Base-by-base conservation (phyloP, 176 grass and related monocot genomes). In the Zoysia japonica region DNA sequence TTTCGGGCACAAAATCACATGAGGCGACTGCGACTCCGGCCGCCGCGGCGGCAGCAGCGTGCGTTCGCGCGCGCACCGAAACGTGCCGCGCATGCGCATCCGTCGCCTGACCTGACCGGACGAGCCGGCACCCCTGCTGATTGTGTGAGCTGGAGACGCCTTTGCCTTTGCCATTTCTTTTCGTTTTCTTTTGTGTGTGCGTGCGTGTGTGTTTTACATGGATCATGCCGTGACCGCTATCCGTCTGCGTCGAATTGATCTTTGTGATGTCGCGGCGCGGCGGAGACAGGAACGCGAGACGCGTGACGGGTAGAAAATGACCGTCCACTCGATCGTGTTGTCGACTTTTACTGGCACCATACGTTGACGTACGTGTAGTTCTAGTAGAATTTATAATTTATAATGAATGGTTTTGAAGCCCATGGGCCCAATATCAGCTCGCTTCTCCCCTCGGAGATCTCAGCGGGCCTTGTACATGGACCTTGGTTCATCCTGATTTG, bases 1-100 rank as follows among this genome's bases (percentile, higher is more conserved):
- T 83, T 39, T 68, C 7, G 12, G 71, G 81, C 28, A 68, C 72
- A 41, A 68, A 49, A 83, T 60, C 63, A 60, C 63, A 75, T 15
- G 80, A 47, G 14, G 50, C 16, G 62, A 83, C 35, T 40, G 6
- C 6, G 72, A 49, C 72, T 4, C 61, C n/a, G 45, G 7, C 0
- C 48, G 13, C 53, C 15, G 15, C 6, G 9, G 52, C n/a, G 16
- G 52, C 6, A 11, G 16, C 17, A 8, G 28, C 28, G 28, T 28
- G 28, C 28, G 28, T 9, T n/a, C 8, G 46, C 3, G 5, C 62
- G 6, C 45, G 28, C 68, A 16, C 46, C 61, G 41, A 75, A 83
- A 68, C 62, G 81, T 75, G 81, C 81, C 64, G 42, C 81, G 28
- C 72, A 50, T 75, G 67, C 14, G 39, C 7, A 3, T 13, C 2